Evolutionary conservation across 805 yeast species (phyloP).

Genomic region (Starmerella powellii): DNA sequence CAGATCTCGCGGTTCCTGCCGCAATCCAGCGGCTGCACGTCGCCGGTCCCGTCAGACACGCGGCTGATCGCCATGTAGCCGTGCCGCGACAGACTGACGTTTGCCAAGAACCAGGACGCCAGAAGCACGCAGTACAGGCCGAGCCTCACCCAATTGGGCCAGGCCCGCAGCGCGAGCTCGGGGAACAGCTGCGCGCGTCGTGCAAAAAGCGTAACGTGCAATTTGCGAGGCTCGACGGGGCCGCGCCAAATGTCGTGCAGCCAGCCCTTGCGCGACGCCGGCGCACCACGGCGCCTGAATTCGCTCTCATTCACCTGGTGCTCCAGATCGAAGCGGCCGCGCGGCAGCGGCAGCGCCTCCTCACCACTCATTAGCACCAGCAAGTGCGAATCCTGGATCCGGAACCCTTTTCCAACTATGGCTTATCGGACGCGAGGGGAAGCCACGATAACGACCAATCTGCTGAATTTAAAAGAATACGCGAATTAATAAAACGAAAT

Average conservation of each 20-base stretch:
- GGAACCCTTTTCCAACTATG: too few species aligned
- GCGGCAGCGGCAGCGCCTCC: too few species aligned
- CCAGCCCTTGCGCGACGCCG: neutral
- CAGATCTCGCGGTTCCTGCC: constrained; percentile 34
- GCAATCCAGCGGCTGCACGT: constrained; percentile 21
- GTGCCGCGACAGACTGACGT: neutral
- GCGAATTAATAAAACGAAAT: too few species aligned
- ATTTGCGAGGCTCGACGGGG: constrained; percentile 10
- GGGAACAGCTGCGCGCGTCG: constrained; percentile 13
- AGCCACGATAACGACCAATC: too few species aligned
- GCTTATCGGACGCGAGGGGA: too few species aligned
- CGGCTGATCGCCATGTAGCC: neutral
- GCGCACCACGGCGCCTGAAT: too few species aligned
- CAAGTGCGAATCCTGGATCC: too few species aligned
- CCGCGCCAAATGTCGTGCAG: constrained; percentile 4
- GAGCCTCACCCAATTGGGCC: constrained; percentile 21
- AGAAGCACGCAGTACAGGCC: neutral
- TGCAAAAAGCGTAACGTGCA: constrained; percentile 14
- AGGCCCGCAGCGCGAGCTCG: constrained; percentile 9
- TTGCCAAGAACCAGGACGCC: neutral
- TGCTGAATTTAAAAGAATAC: too few species aligned
- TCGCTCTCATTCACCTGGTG: too few species aligned
- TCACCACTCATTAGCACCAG: too few species aligned
- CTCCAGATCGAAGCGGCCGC: too few species aligned
- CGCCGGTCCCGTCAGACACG: neutral